Conservation (phyloP, 2,329 filamentous ascomycete genomes). For the Fusarium chaquense region DNA sequence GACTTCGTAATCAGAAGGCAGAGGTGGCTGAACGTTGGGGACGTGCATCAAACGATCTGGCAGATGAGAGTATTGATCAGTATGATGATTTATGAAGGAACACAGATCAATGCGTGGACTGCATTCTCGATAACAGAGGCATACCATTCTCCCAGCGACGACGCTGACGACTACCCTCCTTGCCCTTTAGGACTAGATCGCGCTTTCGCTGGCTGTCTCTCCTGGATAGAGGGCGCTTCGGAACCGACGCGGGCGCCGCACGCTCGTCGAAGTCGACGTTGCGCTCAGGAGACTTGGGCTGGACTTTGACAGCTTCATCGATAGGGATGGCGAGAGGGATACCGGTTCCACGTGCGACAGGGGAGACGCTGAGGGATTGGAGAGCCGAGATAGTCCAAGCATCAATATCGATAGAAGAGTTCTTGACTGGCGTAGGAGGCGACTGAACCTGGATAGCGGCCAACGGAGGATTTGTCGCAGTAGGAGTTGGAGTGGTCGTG, state of each 20-base stretch:
- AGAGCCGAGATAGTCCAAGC: constrained; percentile 74
- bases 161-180: constrained; percentile 87
- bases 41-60: constrained; percentile 87
- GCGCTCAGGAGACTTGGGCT: constrained; percentile 28
- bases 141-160: constrained; percentile 96
- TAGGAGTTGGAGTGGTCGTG: constrained; percentile 31
- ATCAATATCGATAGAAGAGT: constrained; percentile 67
- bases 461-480: constrained; percentile 26
- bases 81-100: neutral
- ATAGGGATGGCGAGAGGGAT: constrained; percentile 80
- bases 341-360: constrained; percentile 69
- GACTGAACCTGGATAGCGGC: constrained; percentile 36
- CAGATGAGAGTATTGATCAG: constrained; percentile 32
- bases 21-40: constrained; percentile 85
- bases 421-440: constrained; percentile 44
- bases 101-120: neutral
- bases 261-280: constrained; percentile 39
- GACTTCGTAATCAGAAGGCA: constrained; percentile 84
- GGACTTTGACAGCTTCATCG: constrained; percentile 62
- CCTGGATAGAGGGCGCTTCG: constrained; percentile 60
- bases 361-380: constrained; percentile 66
- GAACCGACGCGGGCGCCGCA: constrained; percentile 49
- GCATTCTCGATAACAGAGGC: constrained; percentile 10
- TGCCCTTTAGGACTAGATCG: constrained; percentile 85
- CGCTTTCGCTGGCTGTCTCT: constrained; percentile 71